phyloP scores from a whole-genome alignment of 2,329 filamentous ascomycete species.

The Purpureocillium lavendulum region DNA sequence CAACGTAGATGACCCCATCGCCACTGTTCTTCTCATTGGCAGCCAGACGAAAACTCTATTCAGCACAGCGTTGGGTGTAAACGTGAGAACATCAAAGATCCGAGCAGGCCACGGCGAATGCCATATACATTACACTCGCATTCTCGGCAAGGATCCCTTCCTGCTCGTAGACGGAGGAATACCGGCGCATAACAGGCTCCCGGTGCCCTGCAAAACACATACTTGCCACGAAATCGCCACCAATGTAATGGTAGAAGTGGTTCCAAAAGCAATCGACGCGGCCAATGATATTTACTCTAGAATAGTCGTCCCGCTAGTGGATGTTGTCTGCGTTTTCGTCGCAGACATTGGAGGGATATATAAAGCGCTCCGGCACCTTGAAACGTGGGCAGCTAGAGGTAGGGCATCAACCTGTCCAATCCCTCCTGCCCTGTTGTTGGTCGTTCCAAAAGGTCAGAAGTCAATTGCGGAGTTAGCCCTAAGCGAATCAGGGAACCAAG shows the following conservation, averaged over 20 bases:
- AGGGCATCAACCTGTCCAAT: neutral
- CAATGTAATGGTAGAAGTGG: neutral
- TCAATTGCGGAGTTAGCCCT: neutral
- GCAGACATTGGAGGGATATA: constrained; percentile 4
- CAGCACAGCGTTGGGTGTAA: neutral
- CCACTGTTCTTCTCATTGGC: constrained; percentile 1
- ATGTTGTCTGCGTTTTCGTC: constrained; percentile 4
- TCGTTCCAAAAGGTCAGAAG: constrained; percentile 1
- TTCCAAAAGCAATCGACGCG: neutral
- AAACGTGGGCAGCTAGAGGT: neutral
- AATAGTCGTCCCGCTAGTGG: constrained; percentile 1
- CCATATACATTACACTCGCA: neutral
- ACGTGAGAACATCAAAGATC: neutral
- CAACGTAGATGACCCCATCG: constrained; percentile 1
- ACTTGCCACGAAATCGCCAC: constrained; percentile 2
- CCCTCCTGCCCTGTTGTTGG: constrained; percentile 1
- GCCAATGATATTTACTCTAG: constrained; percentile 2
- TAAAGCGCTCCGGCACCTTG: neutral
- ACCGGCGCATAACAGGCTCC: constrained; percentile 2
- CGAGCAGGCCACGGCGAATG: constrained; percentile 1
- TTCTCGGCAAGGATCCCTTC: neutral
- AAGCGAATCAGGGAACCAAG: neutral
- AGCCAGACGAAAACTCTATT: constrained; percentile 1
- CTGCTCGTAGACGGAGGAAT: constrained; percentile 4
- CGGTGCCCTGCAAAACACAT: neutral